phyloP scores from a whole-genome alignment of 2,329 filamentous ascomycete species.

The Metarhizium guizhouense region DNA sequence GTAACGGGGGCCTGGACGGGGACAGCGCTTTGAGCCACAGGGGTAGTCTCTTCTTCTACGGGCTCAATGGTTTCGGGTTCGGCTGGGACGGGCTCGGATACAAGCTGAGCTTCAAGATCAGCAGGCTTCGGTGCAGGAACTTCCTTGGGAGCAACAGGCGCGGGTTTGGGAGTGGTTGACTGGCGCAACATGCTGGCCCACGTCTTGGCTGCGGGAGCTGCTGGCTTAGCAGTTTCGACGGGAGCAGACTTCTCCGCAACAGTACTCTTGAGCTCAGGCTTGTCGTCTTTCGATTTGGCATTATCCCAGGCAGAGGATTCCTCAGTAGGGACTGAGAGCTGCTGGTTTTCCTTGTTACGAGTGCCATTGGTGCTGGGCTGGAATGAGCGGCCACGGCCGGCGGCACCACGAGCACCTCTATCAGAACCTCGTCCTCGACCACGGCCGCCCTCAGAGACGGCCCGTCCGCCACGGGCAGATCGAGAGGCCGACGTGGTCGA shows the following conservation, averaged over 20 bases:
- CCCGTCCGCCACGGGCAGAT: constrained; percentile 51
- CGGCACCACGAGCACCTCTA: constrained; percentile 44
- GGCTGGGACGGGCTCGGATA: constrained; percentile 20
- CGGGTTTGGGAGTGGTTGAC: constrained; percentile 47
- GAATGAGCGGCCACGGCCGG: constrained; percentile 53
- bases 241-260: constrained; percentile 23
- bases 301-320: constrained; percentile 50
- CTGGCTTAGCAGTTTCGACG: constrained; percentile 28
- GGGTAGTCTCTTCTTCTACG: constrained; percentile 26
- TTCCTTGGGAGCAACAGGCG: constrained; percentile 16
- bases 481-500: constrained; percentile 33
- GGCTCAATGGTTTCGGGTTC: constrained; percentile 27
- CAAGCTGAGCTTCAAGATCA: constrained; percentile 28
- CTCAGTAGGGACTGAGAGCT: constrained; percentile 57
- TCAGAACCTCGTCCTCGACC: constrained; percentile 55
- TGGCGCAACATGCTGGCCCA: constrained; percentile 71
- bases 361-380: constrained; percentile 51
- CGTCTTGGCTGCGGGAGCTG: constrained; percentile 42
- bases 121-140: constrained; percentile 28
- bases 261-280: constrained; percentile 24
- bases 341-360: constrained; percentile 45
- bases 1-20: constrained; percentile 15
- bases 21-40: constrained; percentile 22
- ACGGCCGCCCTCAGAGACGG: constrained; percentile 52
- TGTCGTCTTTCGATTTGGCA: constrained; percentile 26